These are phyloP conservation scores for Paralagenidium karlingii DNA, from an alignment of 352 stramenopile genomes.

Conservation along the genomic window DNA sequence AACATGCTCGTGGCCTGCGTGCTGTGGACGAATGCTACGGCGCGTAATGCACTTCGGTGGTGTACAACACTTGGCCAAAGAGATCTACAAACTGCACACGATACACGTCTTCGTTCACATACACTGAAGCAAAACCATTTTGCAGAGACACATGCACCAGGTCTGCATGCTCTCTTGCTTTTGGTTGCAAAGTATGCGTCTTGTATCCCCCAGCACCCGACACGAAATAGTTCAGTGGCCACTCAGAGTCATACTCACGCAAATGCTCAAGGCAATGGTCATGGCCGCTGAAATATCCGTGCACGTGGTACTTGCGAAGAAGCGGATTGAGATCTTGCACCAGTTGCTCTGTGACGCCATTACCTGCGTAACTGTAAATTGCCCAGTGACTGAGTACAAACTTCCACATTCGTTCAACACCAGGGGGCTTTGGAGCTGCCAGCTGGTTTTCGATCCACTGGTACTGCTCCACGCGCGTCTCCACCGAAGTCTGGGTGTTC, in stretches of 20 bases:
- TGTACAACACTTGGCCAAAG: constrained; percentile 61
- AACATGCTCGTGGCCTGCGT: background rate
- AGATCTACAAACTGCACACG: constrained; percentile 66
- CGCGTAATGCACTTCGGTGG: constrained; percentile 53
- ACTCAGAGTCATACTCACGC: constrained; percentile 24
- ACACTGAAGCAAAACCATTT: constrained; percentile 77
- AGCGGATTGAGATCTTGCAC: constrained; percentile 60
- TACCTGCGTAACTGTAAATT: constrained; percentile 76
- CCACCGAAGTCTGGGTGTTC: constrained; percentile 54
- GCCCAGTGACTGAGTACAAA: constrained; percentile 77
- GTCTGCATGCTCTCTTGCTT: constrained; percentile 48
- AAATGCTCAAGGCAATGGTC: constrained; percentile 81
- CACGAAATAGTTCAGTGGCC: constrained; percentile 63
- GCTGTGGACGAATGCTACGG: background rate
- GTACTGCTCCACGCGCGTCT: constrained; percentile 52
- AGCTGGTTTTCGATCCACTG: constrained; percentile 62
- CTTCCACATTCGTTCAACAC: constrained; percentile 75
- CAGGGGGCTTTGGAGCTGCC: constrained; percentile 32
- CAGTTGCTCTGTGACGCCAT: constrained; percentile 63
- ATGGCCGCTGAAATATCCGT: constrained; percentile 81
- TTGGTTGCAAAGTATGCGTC: constrained; percentile 49
- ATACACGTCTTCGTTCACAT: constrained; percentile 50
- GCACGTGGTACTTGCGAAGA: constrained; percentile 68
- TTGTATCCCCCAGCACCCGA: constrained; percentile 65
- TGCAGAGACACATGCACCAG: constrained; percentile 71